Base-by-base conservation (phyloP, 2,329 filamentous ascomycete genomes). In the Aureobasidium sp. region DNA sequence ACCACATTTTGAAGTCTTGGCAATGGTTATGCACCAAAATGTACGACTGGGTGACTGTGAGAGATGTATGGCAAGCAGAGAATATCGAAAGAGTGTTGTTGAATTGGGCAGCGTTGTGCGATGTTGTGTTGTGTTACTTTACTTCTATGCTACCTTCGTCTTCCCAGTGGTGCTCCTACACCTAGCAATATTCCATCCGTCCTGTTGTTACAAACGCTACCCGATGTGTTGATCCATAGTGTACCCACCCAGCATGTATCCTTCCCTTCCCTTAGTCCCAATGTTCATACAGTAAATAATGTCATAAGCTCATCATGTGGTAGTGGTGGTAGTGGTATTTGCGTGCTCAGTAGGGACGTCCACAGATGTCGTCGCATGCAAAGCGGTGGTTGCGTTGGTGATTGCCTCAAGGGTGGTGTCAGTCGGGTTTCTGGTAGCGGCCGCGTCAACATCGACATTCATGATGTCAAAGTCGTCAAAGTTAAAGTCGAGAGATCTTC, bases 401-500 rank as follows among this genome's bases (percentile, higher is more conserved):
- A 60, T 27, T 29, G 55, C 57, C 15, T 36, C 25, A 25, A 49
- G 14, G 22, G 27, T 15, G 25, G 22, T 44, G 44, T 27, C 44
- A 34, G 25, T 20, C n/a, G 34, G 42, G 15, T 60, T 51, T 36
- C 44, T 51, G 8, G 57, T 60, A 15, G 34, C 27, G 25, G 20
- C 34, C 29, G 42, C 36, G 37, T 36, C 22, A 1, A 58, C 34
- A 20, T 61, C 59, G 29, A 63, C 44, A 25, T 57, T 48, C 45
- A 49, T 44, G 17, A 53, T 58, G 14, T 53, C 48, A 22, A 53
- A 58, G 1, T 63, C 62, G 11, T 51, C 53, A 15, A 59, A 59
- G 27, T 58, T 55, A 22, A 62, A 72, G 45, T 70, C 68, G 41
- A 70, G 62, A 11, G 68, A 66, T 20, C 66, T 56, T 8, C 70